Evolutionary conservation across 495 filamentous ascomycete genomes (phyloP).

Genomic region (Penicillium alfredii): DNA sequence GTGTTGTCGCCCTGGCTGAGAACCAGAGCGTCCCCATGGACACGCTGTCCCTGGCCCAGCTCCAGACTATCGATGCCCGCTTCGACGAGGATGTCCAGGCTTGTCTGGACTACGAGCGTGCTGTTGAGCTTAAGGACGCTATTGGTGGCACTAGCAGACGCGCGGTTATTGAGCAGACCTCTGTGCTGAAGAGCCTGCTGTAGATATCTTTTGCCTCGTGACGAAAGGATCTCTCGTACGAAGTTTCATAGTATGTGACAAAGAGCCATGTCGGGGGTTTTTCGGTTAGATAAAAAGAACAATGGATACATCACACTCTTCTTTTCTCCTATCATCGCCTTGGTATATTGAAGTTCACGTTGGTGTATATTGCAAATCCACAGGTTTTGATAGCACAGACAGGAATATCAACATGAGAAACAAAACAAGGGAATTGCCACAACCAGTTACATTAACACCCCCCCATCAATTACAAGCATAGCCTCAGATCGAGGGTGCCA

Average conservation of each 20-base stretch:
- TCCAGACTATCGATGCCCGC: slow-evolving; percentile 66
- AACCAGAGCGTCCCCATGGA: slow-evolving; percentile 68
- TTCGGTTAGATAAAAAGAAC: slow-evolving; percentile 25
- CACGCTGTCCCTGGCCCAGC: slow-evolving; percentile 60
- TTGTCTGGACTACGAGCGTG: slow-evolving; percentile 79
- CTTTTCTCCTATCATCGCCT: no score
- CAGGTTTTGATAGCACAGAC: no score
- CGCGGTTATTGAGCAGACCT: slow-evolving; percentile 73
- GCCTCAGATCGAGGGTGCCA: not conserved
- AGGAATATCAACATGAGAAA: no score
- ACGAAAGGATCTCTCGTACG: no score
- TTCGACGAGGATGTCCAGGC: slow-evolving; percentile 70
- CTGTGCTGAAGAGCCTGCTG: slow-evolving; percentile 53
- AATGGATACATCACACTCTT: not conserved
- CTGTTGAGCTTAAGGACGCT: slow-evolving; percentile 76
- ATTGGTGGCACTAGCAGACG: slow-evolving; percentile 76
- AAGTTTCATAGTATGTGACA: slow-evolving; percentile 12
- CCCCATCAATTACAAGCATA: no score
- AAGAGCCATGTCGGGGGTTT: slow-evolving; percentile 3
- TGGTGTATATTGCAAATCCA: no score
- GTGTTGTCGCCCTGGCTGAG: slow-evolving; percentile 70
- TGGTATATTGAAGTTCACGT: no score
- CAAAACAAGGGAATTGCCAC: no score
- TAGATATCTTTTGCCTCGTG: slow-evolving; percentile 15
- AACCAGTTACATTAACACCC: no score